Evolutionary conservation across 495 filamentous ascomycete genomes (phyloP).

Genomic region (Neurospora cerealis): DNA sequence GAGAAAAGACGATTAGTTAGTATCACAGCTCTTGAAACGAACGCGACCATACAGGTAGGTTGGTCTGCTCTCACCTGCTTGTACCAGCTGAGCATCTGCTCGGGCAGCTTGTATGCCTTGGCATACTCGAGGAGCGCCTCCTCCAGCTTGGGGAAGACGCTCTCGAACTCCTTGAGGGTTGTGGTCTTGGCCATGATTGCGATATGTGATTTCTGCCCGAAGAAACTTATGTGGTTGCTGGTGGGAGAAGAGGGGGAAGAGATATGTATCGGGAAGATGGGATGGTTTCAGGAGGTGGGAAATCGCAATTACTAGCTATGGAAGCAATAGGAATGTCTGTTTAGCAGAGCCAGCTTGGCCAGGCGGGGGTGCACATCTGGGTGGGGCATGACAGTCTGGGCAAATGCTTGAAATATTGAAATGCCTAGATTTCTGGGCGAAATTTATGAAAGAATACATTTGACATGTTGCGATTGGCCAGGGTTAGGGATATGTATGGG

Average conservation of each 20-base stretch:
- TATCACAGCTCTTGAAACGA: slow-evolving; percentile 8
- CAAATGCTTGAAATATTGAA: no score
- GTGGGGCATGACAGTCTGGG: no score
- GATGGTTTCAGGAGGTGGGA: neutral
- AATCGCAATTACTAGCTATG: neutral
- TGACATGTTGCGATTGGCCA: no score
- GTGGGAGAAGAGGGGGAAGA: neutral
- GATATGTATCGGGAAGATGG: neutral
- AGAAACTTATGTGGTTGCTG: neutral
- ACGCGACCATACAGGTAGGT: neutral
- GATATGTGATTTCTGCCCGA: neutral
- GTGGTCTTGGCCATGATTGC: slow-evolving; percentile 52
- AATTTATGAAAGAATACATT: no score
- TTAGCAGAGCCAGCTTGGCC: neutral
- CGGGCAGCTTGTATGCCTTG: slow-evolving; percentile 69
- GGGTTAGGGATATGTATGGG: no score
- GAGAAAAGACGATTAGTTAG: slow-evolving; percentile 4
- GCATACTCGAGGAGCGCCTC: slow-evolving; percentile 67
- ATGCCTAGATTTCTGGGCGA: no score
- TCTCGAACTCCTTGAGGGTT: slow-evolving; percentile 76
- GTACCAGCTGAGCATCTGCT: slow-evolving; percentile 79
- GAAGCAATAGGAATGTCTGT: neutral
- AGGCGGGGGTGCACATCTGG: no score
- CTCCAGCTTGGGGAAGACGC: slow-evolving; percentile 70
- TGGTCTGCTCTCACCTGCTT: slow-evolving; percentile 49